Conservation (phyloP, 2,329 filamentous ascomycete species). For the Aspergillus neoniger region DNA sequence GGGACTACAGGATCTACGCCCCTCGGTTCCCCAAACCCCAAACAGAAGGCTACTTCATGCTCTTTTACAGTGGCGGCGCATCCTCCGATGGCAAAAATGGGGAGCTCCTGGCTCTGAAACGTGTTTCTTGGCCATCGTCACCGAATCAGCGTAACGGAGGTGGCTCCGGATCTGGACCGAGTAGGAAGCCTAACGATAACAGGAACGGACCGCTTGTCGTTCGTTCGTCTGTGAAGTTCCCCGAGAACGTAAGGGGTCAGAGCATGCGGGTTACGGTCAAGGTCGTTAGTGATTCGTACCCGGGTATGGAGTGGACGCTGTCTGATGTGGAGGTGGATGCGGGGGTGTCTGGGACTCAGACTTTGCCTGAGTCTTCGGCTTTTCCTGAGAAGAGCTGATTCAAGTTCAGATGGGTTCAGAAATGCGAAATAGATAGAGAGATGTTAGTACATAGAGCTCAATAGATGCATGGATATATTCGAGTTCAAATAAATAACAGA, state of each 20-base stretch:
- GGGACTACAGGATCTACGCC: conserved; percentile 76
- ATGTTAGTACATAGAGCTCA: neutral
- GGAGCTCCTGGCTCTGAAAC: conserved; percentile 82
- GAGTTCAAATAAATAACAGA: neutral
- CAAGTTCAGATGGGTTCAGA: neutral
- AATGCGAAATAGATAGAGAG: neutral
- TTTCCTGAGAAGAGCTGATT: conserved; percentile 18
- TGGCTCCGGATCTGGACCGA: conserved; percentile 14
- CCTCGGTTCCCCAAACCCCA: conserved; percentile 92
- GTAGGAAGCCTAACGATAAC: conserved; percentile 16
- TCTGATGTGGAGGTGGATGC: conserved; percentile 53
- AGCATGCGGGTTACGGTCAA: conserved; percentile 66
- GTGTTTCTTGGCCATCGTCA: conserved; percentile 69
- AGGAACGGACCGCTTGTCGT: conserved; percentile 23
- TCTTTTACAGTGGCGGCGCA: conserved; percentile 58
- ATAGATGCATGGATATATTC: neutral
- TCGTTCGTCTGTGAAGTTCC: conserved; percentile 37
- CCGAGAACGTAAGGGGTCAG: conserved; percentile 21
- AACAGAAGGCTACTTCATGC: conserved; percentile 87
- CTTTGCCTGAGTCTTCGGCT: conserved; percentile 18
- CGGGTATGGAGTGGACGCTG: conserved; percentile 68
- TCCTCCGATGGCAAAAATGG: conserved; percentile 55
- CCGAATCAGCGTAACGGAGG: conserved; percentile 22
- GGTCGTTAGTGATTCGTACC: conserved; percentile 84
- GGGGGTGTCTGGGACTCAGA: conserved; percentile 32